phyloP scores from a whole-genome alignment of 495 filamentous ascomycete genomes.

The Zalerion maritima region DNA sequence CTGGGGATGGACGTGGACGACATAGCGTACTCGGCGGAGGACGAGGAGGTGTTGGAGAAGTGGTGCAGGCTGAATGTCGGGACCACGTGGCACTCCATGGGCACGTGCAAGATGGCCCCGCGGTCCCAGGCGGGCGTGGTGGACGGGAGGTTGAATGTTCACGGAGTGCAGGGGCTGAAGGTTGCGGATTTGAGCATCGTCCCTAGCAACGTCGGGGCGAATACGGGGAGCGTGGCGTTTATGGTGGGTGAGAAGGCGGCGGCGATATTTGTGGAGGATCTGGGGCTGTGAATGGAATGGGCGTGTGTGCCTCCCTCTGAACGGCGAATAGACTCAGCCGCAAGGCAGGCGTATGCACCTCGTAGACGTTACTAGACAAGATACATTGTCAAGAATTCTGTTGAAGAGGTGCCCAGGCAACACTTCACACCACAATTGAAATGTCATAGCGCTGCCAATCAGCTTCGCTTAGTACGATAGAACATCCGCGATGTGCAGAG shows the following conservation, averaged over 20 bases:
- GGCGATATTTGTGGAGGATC: conserved; percentile 36
- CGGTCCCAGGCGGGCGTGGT: conserved; percentile 34
- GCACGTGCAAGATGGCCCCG: conserved; percentile 35
- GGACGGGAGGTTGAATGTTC: conserved; percentile 30
- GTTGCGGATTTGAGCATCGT: conserved; percentile 32
- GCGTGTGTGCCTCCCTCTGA: too few species aligned
- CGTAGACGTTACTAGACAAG: too few species aligned
- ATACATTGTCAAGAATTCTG: too few species aligned
- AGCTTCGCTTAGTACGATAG: too few species aligned
- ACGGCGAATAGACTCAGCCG: too few species aligned
- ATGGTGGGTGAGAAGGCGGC: conserved; percentile 47
- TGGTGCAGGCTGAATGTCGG: conserved; percentile 28
- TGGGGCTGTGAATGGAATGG: conserved; percentile 19
- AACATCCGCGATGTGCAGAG: too few species aligned
- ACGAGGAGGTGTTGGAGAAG: conserved; percentile 35
- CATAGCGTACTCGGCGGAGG: conserved; percentile 34
- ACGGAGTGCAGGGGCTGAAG: conserved; percentile 34
- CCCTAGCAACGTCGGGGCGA: conserved; percentile 45
- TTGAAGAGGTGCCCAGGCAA: too few species aligned
- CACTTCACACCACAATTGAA: too few species aligned
- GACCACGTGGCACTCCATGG: conserved; percentile 37
- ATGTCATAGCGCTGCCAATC: too few species aligned
- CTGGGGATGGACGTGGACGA: conserved; percentile 10
- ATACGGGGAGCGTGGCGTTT: conserved; percentile 47
- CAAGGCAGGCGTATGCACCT: too few species aligned